A percentile compares a stretch with the other conserved stretches of the same genome.
Conservation (phyloP, 225 moss, liverwort and hornwort species). For the Climacium dendroides region DNA sequence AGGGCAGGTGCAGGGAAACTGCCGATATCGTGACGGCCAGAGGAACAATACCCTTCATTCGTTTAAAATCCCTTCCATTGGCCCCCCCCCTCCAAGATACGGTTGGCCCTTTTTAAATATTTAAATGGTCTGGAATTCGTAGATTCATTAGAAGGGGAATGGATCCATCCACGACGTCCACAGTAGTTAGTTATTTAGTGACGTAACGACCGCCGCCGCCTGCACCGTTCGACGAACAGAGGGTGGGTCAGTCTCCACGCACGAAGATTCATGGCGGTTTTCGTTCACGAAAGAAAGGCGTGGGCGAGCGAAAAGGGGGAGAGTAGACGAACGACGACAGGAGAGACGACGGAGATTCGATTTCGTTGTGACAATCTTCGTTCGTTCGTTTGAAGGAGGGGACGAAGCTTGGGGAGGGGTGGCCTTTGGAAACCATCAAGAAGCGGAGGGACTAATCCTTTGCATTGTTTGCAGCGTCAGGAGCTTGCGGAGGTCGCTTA, state of each 20-base stretch:
- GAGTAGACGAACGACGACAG: background rate
- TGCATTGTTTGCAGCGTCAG: background rate
- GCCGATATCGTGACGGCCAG: fast-evolving
- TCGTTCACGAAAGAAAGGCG: background rate
- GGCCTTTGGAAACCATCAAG: slow-evolving; percentile 9
- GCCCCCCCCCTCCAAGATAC: background rate
- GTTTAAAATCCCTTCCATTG: background rate
- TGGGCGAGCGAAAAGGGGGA: background rate
- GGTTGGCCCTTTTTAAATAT: background rate
- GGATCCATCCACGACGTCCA: background rate
- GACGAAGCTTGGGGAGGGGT: background rate
- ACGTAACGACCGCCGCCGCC: background rate
- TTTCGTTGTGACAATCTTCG: background rate
- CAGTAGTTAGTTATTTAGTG: background rate
- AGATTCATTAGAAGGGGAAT: background rate
- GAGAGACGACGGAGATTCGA: background rate
- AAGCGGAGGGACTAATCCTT: background rate
- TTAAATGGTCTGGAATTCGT: background rate
- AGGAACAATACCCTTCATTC: background rate
- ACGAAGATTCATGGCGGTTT: background rate
- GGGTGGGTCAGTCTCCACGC: background rate
- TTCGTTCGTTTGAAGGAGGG: background rate
- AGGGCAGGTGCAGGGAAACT: background rate
- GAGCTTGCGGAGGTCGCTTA: background rate
- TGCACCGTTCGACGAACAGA: background rate